Conservation (phyloP, 2,329 filamentous ascomycete genomes). For the Trichophaea hybrida region DNA sequence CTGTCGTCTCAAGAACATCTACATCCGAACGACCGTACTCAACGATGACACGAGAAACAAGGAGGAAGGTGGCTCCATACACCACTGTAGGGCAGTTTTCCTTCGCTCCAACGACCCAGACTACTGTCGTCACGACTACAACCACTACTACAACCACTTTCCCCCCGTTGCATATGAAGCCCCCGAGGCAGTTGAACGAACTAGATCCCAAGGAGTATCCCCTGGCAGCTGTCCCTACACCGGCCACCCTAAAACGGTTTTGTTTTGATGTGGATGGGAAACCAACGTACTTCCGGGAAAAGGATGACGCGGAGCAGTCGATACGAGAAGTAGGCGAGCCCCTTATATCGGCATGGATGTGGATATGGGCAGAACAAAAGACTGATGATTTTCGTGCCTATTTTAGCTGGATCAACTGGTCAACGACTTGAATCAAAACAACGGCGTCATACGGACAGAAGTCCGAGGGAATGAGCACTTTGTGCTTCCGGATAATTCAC, state of each 20-base stretch:
- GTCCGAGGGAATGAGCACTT: constrained; percentile 27
- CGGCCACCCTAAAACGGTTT: constrained; percentile 61
- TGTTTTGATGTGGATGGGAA: constrained; percentile 54
- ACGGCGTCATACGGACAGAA: constrained; percentile 26
- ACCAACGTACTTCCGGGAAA: constrained; percentile 48
- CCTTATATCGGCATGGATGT: background rate
- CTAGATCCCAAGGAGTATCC: constrained; percentile 85
- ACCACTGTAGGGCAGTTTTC: constrained; percentile 27
- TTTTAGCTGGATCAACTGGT: constrained; percentile 26
- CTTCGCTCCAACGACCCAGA: constrained; percentile 28
- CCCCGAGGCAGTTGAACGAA: constrained; percentile 26
- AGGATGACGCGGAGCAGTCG: constrained; percentile 42
- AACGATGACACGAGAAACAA: background rate
- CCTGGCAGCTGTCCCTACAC: constrained; percentile 67
- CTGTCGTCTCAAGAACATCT: background rate
- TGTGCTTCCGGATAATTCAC: constrained; percentile 12
- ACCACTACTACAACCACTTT: constrained; percentile 28
- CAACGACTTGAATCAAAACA: constrained; percentile 25
- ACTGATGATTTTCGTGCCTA: constrained; percentile 2
- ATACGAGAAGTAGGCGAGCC: constrained; percentile 39
- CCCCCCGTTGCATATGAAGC: constrained; percentile 26
- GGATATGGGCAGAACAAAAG: constrained; percentile 9
- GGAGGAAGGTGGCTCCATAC: constrained; percentile 16
- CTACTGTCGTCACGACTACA: constrained; percentile 28
- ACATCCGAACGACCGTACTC: background rate